A percentile compares a stretch with the other conserved stretches of the same genome.
These are phyloP conservation scores for Capronia epimyces DNA, from an alignment of 2,329 filamentous ascomycete genomes.

Conservation along the genomic window DNA sequence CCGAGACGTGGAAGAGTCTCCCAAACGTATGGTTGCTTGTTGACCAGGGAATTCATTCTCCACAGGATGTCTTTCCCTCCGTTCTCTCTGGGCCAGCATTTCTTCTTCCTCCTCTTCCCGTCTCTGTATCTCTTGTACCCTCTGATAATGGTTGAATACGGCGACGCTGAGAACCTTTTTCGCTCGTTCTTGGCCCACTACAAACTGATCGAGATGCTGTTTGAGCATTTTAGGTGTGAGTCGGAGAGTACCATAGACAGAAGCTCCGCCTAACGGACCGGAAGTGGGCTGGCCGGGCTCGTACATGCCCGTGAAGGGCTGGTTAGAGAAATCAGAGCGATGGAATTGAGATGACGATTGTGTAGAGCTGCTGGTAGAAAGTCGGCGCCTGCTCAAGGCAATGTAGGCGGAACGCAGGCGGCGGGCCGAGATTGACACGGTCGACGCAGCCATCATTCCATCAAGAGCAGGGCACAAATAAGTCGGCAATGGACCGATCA, in stretches of 20 bases:
- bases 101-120: conserved; percentile 75
- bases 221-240: conserved; percentile 67
- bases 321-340: conserved; percentile 58
- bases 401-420: conserved; percentile 20
- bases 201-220: conserved; percentile 87
- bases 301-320: conserved; percentile 59
- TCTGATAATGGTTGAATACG: conserved; percentile 95
- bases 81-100: conserved; percentile 63
- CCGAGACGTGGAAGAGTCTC: conserved; percentile 29
- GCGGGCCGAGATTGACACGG: conserved; percentile 9
- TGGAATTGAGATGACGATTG: conserved; percentile 48
- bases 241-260: conserved; percentile 52
- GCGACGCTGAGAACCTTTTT: conserved; percentile 88
- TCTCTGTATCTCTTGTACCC: conserved; percentile 68
- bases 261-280: conserved; percentile 58
- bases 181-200: conserved; percentile 89
- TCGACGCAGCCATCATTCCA: conserved; percentile 11
- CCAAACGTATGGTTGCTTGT: conserved; percentile 46
- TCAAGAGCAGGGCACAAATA: conserved; percentile 23
- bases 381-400: conserved; percentile 16
- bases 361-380: conserved; percentile 6
- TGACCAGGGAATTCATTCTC: conserved; percentile 68
- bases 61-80: conserved; percentile 67
- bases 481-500: conserved; percentile 3
- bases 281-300: conserved; percentile 57